Conservation (phyloP, 139 green algal genomes). For the Chlamydomonas eustigma region DNA sequence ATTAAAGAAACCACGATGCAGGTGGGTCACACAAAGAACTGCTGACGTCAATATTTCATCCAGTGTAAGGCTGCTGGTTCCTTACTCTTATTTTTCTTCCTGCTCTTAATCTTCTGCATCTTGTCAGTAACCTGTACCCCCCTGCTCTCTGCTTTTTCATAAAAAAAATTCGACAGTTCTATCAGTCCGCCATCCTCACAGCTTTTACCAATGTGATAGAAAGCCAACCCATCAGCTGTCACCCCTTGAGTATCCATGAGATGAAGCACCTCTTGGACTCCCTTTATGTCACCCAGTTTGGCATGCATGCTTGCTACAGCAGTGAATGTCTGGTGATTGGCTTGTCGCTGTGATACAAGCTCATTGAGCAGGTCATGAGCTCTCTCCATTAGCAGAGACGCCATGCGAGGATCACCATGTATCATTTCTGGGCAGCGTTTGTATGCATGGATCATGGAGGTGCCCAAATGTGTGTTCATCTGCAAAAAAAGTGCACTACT, state of each 20-base stretch:
- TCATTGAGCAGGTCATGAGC: constrained; percentile 1
- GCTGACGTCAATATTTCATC: too few species aligned
- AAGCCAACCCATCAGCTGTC: background rate
- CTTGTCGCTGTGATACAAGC: constrained; percentile 2
- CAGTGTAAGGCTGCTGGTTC: too few species aligned
- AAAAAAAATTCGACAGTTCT: background rate
- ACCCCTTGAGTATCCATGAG: background rate
- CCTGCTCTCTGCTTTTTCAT: background rate
- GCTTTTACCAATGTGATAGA: background rate
- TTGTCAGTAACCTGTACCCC: background rate
- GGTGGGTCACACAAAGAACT: too few species aligned
- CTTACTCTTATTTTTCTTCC: background rate
- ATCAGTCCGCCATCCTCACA: constrained; percentile 2
- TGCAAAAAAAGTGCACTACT: background rate
- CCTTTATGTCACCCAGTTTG: background rate
- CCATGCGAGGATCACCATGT: background rate
- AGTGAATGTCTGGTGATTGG: background rate
- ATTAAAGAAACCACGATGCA: too few species aligned
- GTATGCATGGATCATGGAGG: constrained; percentile 45
- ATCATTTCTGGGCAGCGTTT: constrained; percentile 16
- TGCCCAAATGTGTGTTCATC: constrained; percentile 33
- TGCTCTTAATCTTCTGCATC: background rate
- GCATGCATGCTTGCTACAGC: background rate
- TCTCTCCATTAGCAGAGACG: constrained; percentile 9
- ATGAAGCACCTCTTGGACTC: background rate